Evolutionary conservation across 495 filamentous ascomycete species (phyloP).

Genomic region (Aspergillus nanangensis): DNA sequence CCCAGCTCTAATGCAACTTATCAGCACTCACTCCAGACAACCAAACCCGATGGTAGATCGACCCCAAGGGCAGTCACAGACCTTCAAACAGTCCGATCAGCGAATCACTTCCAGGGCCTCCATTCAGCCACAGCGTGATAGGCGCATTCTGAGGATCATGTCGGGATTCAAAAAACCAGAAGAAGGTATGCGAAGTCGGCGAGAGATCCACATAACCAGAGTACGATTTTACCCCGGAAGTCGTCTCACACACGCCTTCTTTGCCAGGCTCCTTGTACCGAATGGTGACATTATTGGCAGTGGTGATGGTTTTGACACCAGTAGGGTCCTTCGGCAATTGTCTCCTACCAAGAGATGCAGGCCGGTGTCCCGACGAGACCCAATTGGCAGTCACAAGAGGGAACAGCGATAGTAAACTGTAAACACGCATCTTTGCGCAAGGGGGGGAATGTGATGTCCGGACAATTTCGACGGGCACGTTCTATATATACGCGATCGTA

Average conservation of each 20-base stretch:
- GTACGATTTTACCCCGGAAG: conserved; percentile 44
- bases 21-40: conserved; percentile 24
- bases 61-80: too few relatives aligned
- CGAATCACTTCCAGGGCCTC: conserved; percentile 56
- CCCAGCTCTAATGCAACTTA: conserved; percentile 43
- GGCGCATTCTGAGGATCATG: conserved; percentile 47
- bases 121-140: conserved; percentile 49
- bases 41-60: conserved; percentile 10
- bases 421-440: conserved; percentile 22
- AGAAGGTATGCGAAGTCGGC: conserved; percentile 40
- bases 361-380: conserved; percentile 4
- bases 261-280: conserved; percentile 39
- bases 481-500: too few relatives aligned
- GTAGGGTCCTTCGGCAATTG: conserved; percentile 46
- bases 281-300: conserved; percentile 49
- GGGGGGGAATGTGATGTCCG: not conserved
- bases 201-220: conserved; percentile 44
- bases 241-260: conserved; percentile 45
- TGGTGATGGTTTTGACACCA: conserved; percentile 53
- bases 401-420: conserved; percentile 18
- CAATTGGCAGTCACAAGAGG: conserved; percentile 21
- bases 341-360: conserved; percentile 21
- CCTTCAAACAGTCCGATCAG: conserved; percentile 69
- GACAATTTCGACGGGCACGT: too few relatives aligned
- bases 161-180: conserved; percentile 49